Base-by-base conservation (phyloP, 2,329 filamentous ascomycete genomes). In the Fusarium nodosum region DNA sequence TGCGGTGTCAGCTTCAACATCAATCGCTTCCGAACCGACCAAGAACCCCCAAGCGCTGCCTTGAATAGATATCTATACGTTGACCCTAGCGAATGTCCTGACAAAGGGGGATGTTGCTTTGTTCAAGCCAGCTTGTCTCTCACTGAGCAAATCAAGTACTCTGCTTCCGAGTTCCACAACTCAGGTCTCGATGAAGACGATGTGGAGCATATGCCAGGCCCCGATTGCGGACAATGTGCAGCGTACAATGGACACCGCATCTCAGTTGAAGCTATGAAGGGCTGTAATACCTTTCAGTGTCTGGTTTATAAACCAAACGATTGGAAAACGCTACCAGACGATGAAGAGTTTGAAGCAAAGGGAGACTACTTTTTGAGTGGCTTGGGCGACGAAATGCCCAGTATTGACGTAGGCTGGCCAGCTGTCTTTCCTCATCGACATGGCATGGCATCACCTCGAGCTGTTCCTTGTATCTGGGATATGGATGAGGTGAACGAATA, bases 1-100 rank as follows among this genome's bases (percentile, higher is more conserved):
- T 62, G 60, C 15, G 60, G 60, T 30, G 74, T 77, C n/a, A 74
- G 72, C n/a, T 77, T 74, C 60, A 75, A 74, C 42, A 73, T 77
- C 30, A 66, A 61, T 16, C 74, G 76, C 8, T 56, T 62, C 22
- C 70, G 74, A 4, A 71, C 66, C 7, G 42, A 41, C 2, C 56
- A 51, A 3, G 76, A 77, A 24, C 70, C 71, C 22, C 52, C 57
- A 7, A 58, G 55, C 48, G 66, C 68, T 11, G 69, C 62, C 11
- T 72, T 69, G 71, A 47, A 48, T 5, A 20, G 52, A 7, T 34
- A 31, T 2, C 10, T 26, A 16, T 11, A 11, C 7, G 7, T 20
- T 36, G 9, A 28, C 28, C 46, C 30, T 12, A 30, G 36, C 7
- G 4, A 18, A 9, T 42, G 61, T 11, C 31, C 52, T 13, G 42